Base-by-base conservation (phyloP, 371 early-diverging fungal genomes). In the Mucor racemosus region DNA sequence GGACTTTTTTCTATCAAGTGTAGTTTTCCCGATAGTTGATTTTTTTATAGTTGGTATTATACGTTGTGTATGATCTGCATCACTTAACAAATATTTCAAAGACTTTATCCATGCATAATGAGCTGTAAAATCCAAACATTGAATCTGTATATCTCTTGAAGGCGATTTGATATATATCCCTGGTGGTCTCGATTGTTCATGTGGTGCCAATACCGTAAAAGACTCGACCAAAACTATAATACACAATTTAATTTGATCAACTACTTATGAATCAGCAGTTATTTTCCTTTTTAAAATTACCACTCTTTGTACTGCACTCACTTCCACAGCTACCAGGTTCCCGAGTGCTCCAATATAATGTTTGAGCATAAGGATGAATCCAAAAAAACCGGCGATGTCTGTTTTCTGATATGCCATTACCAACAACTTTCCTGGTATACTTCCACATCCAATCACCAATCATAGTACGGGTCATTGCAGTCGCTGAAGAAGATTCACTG, bases 351-450 rank as follows among this genome's bases (percentile, higher is more conserved):
- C 92, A 92, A 71, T 90, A 86, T 26, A 92, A 65, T n/a, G 85
- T 87, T 64, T 84, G 85, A 36, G 88, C 86, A 54, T 90, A 91
- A 14, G 92, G 91, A 66, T 91, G 88, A 17, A 92, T 80, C 92
- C 92, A 92, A 50, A 92, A 88, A 72, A 85, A 92, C 17, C 92
- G 80, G 59, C 76, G 67, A 62, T 92, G 90, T 17, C 79, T 74
- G 53, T 86, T 85, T 66, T 88, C 90, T 26, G 82, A 81, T 14
- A 77, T 77, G 35, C 81, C 79, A 21, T 61, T 65, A 9, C 81
- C 82, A 58, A 79, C 78, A 15, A 77, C 66, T 21, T 84, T 78
- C 5, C 87, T 76, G n/a, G 88, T 89, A 64, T 86, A 90, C 74
- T 92, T 92, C 77, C 78, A 87, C 77, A 92, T 76, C 66, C 81